phyloP scores from a whole-genome alignment of 1,139 yeast species.

The Yamadazyma sp. region DNA sequence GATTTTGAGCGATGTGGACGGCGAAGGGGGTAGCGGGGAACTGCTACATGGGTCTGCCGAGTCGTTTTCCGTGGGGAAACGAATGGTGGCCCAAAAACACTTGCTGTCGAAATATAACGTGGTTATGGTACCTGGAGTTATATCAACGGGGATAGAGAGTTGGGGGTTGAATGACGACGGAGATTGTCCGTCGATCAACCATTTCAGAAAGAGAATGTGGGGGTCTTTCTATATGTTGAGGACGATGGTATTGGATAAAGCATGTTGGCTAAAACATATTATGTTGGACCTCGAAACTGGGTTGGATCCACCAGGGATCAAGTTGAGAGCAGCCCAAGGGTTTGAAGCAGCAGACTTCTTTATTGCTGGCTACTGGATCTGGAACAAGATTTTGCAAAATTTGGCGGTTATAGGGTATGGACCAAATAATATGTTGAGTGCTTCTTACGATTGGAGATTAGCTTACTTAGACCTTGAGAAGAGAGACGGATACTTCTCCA shows the following conservation, averaged over 20 bases:
- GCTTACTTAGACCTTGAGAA: constrained; percentile 84
- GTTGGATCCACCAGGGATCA: constrained; percentile 81
- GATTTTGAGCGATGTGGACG: constrained; percentile 57
- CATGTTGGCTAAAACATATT: constrained; percentile 91
- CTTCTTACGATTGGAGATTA: constrained; percentile 95
- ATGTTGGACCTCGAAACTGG: constrained; percentile 91
- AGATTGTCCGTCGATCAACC: constrained; percentile 75
- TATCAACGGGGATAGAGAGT: constrained; percentile 90
- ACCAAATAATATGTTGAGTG: constrained; percentile 85
- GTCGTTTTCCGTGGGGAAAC: constrained; percentile 83
- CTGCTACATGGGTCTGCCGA: constrained; percentile 62
- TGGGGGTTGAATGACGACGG: constrained; percentile 74
- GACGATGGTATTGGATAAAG: constrained; percentile 87
- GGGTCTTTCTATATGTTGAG: constrained; percentile 94
- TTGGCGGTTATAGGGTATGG: constrained; percentile 93
- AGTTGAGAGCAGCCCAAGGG: constrained; percentile 89
- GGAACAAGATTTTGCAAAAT: constrained; percentile 93
- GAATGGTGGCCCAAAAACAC: constrained; percentile 54
- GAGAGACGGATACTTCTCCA: constrained; percentile 82
- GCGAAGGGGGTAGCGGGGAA: constrained; percentile 22
- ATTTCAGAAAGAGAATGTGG: constrained; percentile 91
- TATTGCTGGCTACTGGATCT: constrained; percentile 97
- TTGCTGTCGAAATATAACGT: constrained; percentile 69
- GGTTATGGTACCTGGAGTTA: constrained; percentile 93
- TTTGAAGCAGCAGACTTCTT: constrained; percentile 97